phyloP scores from a whole-genome alignment of 768 basidiomycete genomes.

The Phaeolepiota aurea region DNA sequence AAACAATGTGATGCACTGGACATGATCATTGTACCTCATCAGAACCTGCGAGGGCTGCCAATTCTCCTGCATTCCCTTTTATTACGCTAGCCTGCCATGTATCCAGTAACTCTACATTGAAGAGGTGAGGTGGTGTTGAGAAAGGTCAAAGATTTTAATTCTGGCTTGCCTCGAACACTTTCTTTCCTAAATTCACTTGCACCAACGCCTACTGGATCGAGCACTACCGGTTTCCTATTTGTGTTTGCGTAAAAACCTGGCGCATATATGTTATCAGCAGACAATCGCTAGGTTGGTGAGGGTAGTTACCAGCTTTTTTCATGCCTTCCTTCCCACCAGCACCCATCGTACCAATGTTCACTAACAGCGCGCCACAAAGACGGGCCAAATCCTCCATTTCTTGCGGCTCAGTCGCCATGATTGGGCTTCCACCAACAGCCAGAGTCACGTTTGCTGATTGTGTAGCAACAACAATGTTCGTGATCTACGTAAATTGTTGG shows the following conservation, averaged over 20 bases:
- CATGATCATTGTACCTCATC: slow-evolving; percentile 42
- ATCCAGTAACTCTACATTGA: slow-evolving; percentile 52
- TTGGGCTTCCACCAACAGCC: slow-evolving; percentile 82
- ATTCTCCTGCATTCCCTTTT: slow-evolving; percentile 90
- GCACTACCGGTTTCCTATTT: slow-evolving; percentile 67
- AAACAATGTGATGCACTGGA: not conserved
- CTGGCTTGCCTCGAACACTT: slow-evolving; percentile 48
- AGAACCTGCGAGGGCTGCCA: slow-evolving; percentile 71
- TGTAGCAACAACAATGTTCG: slow-evolving; percentile 80
- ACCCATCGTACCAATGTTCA: slow-evolving; percentile 82
- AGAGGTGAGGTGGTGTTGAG: slow-evolving; percentile 4
- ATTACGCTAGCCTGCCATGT: slow-evolving; percentile 84
- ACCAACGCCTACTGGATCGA: slow-evolving; percentile 91
- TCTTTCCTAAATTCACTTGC: slow-evolving; percentile 66
- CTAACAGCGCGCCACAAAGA: slow-evolving; percentile 59
- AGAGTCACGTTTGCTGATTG: slow-evolving; percentile 89
- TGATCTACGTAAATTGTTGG: slow-evolving; percentile 47
- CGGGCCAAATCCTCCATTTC: slow-evolving; percentile 77
- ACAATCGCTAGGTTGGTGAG: too few species aligned
- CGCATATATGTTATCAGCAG: too few species aligned
- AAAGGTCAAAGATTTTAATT: not conserved
- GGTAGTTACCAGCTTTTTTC: slow-evolving; percentile 52
- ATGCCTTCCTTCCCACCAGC: slow-evolving; percentile 58
- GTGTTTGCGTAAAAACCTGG: slow-evolving; percentile 52
- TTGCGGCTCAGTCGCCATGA: slow-evolving; percentile 81